Percentiles rank a stretch among this genome's conserved stretches.
Conservation (phyloP, 345 rosid species). For the Gossypium rotundifolium region DNA sequence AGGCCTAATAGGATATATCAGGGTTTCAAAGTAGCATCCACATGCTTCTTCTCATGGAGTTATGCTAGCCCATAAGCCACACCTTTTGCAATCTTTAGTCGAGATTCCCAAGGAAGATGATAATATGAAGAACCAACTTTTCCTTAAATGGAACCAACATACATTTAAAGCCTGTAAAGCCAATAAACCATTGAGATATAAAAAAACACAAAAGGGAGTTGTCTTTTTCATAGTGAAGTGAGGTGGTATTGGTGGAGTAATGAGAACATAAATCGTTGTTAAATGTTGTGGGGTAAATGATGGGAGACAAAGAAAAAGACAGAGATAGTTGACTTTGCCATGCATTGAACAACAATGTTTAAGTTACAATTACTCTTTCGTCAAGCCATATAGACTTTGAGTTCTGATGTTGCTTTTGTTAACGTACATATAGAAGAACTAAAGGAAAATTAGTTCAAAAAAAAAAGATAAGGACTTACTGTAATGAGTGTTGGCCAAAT, state of each 20-base stretch:
- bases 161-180: background rate
- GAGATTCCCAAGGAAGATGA: constrained; percentile 79
- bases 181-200: constrained; percentile 7
- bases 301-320: constrained; percentile 2
- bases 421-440: constrained; percentile 20
- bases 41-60: constrained; percentile 84
- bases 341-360: constrained; percentile 50
- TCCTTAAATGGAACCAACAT: constrained; percentile 33
- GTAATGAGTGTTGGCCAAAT: constrained; percentile 85
- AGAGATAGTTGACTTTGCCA: constrained; percentile 43
- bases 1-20: constrained; percentile 68
- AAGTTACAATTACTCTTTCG: constrained; percentile 55
- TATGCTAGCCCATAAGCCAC: constrained; percentile 72
- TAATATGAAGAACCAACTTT: constrained; percentile 82
- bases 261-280: constrained; percentile 27
- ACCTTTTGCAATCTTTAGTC: constrained; percentile 76
- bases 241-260: background rate
- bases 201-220: background rate
- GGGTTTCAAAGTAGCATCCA: constrained; percentile 88
- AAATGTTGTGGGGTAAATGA: constrained; percentile 33
- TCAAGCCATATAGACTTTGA: constrained; percentile 1
- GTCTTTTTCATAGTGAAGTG: constrained; percentile 7
- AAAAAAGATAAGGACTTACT: constrained; percentile 38
- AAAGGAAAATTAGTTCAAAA: background rate
- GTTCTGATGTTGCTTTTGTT: constrained; percentile 1